Evolutionary conservation across 2,329 filamentous ascomycete genomes (phyloP).

Genomic region (Lachnellula cervina): DNA sequence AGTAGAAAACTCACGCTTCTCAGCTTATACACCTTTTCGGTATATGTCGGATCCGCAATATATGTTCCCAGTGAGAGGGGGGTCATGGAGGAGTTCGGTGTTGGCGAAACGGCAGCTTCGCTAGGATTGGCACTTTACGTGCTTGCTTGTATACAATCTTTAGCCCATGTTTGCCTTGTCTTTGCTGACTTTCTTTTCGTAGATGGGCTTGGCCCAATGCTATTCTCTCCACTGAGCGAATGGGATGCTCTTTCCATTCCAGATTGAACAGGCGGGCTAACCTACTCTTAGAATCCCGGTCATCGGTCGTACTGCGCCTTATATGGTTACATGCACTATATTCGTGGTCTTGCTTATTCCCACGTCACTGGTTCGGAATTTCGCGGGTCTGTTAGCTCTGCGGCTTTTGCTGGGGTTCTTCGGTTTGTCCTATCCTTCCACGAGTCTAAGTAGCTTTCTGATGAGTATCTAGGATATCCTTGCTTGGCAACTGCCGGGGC

Average conservation of each 20-base stretch:
- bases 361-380: conserved; percentile 55
- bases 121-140: conserved; percentile 32
- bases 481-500: conserved; percentile 54
- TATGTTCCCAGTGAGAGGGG: neutral
- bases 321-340: conserved; percentile 60
- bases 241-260: neutral
- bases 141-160: conserved; percentile 38
- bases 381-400: conserved; percentile 54
- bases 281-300: conserved; percentile 52
- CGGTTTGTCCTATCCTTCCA: conserved; percentile 23
- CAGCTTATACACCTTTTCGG: neutral
- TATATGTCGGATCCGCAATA: neutral
- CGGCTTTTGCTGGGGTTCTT: conserved; percentile 61
- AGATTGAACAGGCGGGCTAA: neutral
- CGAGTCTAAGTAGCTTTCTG: neutral
- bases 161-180: neutral
- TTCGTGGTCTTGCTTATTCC: conserved; percentile 63
- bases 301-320: conserved; percentile 61
- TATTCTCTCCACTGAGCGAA: conserved; percentile 62
- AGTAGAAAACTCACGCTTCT: neutral
- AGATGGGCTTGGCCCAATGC: conserved; percentile 53
- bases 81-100: neutral
- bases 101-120: neutral
- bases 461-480: conserved; percentile 40
- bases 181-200: neutral